A percentile compares a stretch with the other conserved stretches of the same genome.
phyloP scores from a whole-genome alignment of 2,329 filamentous ascomycete genomes.

The Clathrospora elynae region DNA sequence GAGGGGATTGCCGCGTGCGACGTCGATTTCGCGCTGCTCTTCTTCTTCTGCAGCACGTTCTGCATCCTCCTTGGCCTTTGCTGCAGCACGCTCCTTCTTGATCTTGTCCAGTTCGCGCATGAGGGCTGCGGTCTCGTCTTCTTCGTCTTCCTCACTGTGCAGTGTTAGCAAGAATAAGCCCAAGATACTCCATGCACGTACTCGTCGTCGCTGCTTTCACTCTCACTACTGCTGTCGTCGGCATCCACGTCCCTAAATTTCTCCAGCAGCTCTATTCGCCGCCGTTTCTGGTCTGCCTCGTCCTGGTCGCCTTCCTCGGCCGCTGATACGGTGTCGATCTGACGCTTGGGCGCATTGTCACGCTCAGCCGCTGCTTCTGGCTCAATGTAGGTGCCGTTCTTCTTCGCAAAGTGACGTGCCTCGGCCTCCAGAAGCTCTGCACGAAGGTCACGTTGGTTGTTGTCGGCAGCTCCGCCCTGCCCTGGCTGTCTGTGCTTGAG shows the following conservation, averaged over 20 bases:
- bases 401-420: constrained; percentile 84
- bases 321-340: constrained; percentile 60
- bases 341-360: constrained; percentile 64
- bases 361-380: constrained; percentile 52
- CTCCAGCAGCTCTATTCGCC: constrained; percentile 74
- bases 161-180: constrained; percentile 18
- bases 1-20: constrained; percentile 89
- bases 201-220: constrained; percentile 63
- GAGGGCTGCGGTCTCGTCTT: constrained; percentile 81
- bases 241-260: constrained; percentile 89
- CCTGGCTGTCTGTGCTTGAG: constrained; percentile 84
- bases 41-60: constrained; percentile 81
- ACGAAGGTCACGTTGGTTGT: constrained; percentile 75
- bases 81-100: constrained; percentile 80
- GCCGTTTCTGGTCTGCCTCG: constrained; percentile 79
- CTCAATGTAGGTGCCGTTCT: constrained; percentile 65
- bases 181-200: constrained; percentile 31
- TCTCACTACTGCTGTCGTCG: constrained; percentile 65
- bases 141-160: constrained; percentile 61
- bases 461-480: constrained; percentile 82
- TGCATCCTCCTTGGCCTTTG: constrained; percentile 80
- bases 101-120: constrained; percentile 95
- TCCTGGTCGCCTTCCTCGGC: constrained; percentile 59
- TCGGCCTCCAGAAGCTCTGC: constrained; percentile 90
- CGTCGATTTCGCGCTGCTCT: constrained; percentile 82